A percentile compares a stretch with the other conserved stretches of the same genome.
phyloP scores from a whole-genome alignment of 1,284 basidiomycete genomes.

The Ustilago tritici region DNA sequence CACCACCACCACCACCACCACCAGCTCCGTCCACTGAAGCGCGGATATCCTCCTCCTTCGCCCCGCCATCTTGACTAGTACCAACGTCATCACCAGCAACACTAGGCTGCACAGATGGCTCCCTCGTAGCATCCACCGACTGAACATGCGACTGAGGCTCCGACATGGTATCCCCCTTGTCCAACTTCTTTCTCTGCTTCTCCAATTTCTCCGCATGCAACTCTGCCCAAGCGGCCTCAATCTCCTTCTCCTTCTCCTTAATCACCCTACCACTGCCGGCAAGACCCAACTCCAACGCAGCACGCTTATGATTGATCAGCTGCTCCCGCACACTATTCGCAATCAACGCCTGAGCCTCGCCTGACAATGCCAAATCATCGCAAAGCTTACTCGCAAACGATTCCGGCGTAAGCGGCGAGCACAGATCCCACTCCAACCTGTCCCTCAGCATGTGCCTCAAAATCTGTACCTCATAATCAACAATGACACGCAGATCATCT shows the following conservation, averaged over 20 bases:
- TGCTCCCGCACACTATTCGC: conserved; percentile 95
- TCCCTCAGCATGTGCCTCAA: conserved; percentile 89
- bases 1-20: not conserved
- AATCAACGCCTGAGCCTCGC: conserved; percentile 87
- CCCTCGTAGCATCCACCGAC: conserved; percentile 31
- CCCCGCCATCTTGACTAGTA: not conserved
- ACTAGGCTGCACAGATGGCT: conserved; percentile 34
- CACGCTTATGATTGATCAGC: conserved; percentile 89
- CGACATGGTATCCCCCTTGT: conserved; percentile 15
- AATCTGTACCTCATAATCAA: conserved; percentile 91
- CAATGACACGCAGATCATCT: conserved; percentile 65
- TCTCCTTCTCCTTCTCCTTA: conserved; percentile 54
- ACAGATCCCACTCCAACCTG: conserved; percentile 97
- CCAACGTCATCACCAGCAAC: conserved; percentile 4
- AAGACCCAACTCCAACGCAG: conserved; percentile 91
- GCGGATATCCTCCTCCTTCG: not conserved
- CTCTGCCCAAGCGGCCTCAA: conserved; percentile 43
- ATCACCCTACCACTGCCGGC: conserved; percentile 72
- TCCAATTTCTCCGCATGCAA: conserved; percentile 71
- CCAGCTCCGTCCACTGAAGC: not conserved
- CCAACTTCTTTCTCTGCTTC: conserved; percentile 34
- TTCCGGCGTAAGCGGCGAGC: conserved; percentile 90
- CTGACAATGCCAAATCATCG: conserved; percentile 85
- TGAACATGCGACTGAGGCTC: conserved; percentile 16
- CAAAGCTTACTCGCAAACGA: conserved; percentile 84